Evolutionary conservation across 805 yeast species (phyloP).

Genomic region (Sugiyamaella americana): DNA sequence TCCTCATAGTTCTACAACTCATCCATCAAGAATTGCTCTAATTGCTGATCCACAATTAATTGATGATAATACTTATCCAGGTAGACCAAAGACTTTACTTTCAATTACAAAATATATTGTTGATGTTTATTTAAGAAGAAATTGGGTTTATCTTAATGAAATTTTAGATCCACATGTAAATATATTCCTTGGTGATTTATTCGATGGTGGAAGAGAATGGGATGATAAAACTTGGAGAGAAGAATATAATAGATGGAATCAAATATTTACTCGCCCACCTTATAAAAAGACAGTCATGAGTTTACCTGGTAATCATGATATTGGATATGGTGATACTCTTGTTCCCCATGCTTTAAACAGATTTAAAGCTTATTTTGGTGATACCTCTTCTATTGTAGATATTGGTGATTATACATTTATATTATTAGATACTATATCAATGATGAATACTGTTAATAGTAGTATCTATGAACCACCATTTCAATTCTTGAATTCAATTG

Average conservation of each 20-base stretch:
- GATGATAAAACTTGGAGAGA: slow-evolving; percentile 57
- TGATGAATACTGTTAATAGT: slow-evolving; percentile 52
- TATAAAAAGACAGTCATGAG: slow-evolving; percentile 40
- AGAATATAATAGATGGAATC: slow-evolving; percentile 64
- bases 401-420: slow-evolving; percentile 70
- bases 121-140: slow-evolving; percentile 76
- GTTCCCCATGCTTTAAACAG: slow-evolving; percentile 50
- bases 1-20: slow-evolving; percentile 6
- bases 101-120: slow-evolving; percentile 54
- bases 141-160: slow-evolving; percentile 55
- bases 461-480: slow-evolving; percentile 43
- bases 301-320: slow-evolving; percentile 94
- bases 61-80: slow-evolving; percentile 83
- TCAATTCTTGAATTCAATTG: slow-evolving; percentile 37
- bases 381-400: slow-evolving; percentile 46
- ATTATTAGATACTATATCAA: slow-evolving; percentile 74
- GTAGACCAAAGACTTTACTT: slow-evolving; percentile 46
- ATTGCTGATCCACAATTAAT: slow-evolving; percentile 94
- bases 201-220: slow-evolving; percentile 95
- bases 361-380: slow-evolving; percentile 70
- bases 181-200: slow-evolving; percentile 81
- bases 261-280: slow-evolving; percentile 56
- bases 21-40: slow-evolving; percentile 39
- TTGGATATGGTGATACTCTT: slow-evolving; percentile 82
- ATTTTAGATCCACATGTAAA: slow-evolving; percentile 66